These are phyloP conservation scores for Elaeis oleifera DNA, from an alignment of 202 grass and related monocot genomes.

Conservation along the genomic window DNA sequence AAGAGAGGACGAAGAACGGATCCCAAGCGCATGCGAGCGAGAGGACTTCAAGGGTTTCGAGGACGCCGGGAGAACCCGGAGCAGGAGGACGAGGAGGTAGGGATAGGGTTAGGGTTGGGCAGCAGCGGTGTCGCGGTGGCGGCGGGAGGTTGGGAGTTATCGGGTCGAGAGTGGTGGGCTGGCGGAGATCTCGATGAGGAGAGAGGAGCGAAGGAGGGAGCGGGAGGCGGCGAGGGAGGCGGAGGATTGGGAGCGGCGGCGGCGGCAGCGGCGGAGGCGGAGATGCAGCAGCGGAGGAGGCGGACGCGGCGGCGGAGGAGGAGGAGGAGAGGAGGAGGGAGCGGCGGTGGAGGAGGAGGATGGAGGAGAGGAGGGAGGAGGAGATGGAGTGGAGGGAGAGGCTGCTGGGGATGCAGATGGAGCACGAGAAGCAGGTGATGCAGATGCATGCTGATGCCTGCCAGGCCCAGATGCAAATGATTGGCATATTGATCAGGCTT, in stretches of 20 bases:
- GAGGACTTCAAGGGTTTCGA: too few species aligned
- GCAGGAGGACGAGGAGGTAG: too few species aligned
- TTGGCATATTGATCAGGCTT: constrained; percentile 3
- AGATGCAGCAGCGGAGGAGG: not conserved
- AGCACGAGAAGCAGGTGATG: constrained; percentile 12
- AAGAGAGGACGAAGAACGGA: too few species aligned
- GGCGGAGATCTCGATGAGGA: constrained; percentile 5
- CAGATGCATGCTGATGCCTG: constrained; percentile 6
- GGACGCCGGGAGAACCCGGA: too few species aligned
- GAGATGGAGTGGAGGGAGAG: constrained; percentile 20
- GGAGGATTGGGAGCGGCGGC: not conserved
- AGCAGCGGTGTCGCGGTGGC: too few species aligned
- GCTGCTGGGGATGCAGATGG: constrained; percentile 12
- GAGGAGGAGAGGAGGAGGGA: constrained; percentile 7
- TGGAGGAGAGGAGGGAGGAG: constrained; percentile 15
- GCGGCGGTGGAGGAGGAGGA: not conserved
- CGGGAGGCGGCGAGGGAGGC: not conserved
- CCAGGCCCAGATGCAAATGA: constrained; percentile 20
- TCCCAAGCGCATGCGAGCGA: too few species aligned
- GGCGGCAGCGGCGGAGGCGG: not conserved
- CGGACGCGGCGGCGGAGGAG: not conserved
- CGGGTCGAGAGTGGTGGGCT: not conserved
- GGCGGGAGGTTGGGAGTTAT: not conserved
- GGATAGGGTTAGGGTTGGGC: too few species aligned
- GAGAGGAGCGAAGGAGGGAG: constrained; percentile 5